Conservation (phyloP, 1,284 basidiomycete species). For the Sporisorium iseilematis-ciliati region DNA sequence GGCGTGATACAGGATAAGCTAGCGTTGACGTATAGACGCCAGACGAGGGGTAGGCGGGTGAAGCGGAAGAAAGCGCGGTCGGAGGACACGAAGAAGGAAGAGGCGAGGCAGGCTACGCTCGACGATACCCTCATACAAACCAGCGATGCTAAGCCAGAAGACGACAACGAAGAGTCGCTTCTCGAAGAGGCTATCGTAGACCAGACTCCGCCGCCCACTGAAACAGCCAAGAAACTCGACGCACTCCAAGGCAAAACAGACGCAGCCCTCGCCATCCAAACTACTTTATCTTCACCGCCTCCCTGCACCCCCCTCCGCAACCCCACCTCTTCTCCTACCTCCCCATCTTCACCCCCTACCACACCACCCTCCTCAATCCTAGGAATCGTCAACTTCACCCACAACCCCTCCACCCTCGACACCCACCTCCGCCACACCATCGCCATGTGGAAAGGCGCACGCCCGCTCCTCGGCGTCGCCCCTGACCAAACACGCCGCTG, state of each 20-base stretch:
- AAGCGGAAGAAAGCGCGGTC: conserved; percentile 17
- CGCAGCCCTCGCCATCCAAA: conserved; percentile 10
- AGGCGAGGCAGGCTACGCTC: conserved; percentile 8
- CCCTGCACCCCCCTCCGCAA: conserved; percentile 13
- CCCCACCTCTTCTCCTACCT: neutral
- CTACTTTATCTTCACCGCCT: conserved; percentile 16
- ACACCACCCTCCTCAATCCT: conserved; percentile 18
- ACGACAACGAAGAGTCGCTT: neutral
- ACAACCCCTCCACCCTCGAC: conserved; percentile 35
- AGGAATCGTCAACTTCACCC: conserved; percentile 43
- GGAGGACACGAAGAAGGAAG: neutral
- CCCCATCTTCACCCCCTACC: conserved; percentile 1
- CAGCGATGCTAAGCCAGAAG: neutral
- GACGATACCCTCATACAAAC: neutral
- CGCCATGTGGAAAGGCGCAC: conserved; percentile 49
- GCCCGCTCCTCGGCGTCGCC: conserved; percentile 46
- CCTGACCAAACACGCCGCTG: conserved; percentile 50
- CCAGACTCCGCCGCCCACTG: neutral
- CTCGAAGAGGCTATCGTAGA: neutral
- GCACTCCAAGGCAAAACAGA: conserved; percentile 29
- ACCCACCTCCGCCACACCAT: conserved; percentile 44
- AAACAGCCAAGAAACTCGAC: conserved; percentile 22
- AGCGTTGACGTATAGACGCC: conserved; percentile 35
- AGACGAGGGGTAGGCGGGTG: conserved; percentile 1
- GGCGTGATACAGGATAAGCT: conserved; percentile 25